Conservation (phyloP, 495 filamentous ascomycete genomes). For the Penicillium diatomitis region DNA sequence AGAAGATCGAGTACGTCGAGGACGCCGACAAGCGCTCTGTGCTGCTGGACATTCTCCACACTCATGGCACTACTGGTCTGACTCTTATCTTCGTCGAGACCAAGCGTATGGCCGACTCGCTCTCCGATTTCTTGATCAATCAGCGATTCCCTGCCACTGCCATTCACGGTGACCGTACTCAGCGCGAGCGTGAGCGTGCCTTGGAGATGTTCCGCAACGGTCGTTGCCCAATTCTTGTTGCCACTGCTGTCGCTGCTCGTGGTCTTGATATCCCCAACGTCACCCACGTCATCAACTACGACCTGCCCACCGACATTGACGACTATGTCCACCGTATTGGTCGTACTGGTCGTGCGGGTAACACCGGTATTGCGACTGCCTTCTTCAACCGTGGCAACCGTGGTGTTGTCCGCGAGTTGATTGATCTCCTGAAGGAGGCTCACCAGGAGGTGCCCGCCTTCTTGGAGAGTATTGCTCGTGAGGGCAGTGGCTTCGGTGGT, state of each 20-base stretch:
- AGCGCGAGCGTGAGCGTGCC: constrained; percentile 97
- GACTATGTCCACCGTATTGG: constrained; percentile 99
- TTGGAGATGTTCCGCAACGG: constrained; percentile 94
- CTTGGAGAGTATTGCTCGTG: constrained; percentile 92
- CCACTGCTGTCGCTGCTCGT: constrained; percentile 94
- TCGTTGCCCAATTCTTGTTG: constrained; percentile 90
- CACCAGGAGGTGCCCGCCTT: constrained; percentile 93
- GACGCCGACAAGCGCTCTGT: constrained; percentile 96
- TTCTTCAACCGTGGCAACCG: constrained; percentile 99
- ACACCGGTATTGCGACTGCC: constrained; percentile 95
- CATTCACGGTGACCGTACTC: constrained; percentile 96
- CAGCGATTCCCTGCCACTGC: constrained; percentile 97
- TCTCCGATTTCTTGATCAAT: constrained; percentile 96
- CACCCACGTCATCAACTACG: constrained; percentile 97
- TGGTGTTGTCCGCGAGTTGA: constrained; percentile 87
- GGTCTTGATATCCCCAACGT: constrained; percentile 96
- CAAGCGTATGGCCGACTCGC: constrained; percentile 97
- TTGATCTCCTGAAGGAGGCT: constrained; percentile 94
- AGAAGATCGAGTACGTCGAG: constrained; percentile 97
- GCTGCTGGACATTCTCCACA: constrained; percentile 93
- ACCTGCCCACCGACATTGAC: constrained; percentile 96
- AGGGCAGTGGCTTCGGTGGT: constrained; percentile 71
- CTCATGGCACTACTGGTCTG: constrained; percentile 71
- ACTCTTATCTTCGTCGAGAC: constrained; percentile 98
- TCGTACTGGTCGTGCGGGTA: constrained; percentile 98